phyloP scores from a whole-genome alignment of 306 rosid genomes.

The Medicago truncatula region DNA sequence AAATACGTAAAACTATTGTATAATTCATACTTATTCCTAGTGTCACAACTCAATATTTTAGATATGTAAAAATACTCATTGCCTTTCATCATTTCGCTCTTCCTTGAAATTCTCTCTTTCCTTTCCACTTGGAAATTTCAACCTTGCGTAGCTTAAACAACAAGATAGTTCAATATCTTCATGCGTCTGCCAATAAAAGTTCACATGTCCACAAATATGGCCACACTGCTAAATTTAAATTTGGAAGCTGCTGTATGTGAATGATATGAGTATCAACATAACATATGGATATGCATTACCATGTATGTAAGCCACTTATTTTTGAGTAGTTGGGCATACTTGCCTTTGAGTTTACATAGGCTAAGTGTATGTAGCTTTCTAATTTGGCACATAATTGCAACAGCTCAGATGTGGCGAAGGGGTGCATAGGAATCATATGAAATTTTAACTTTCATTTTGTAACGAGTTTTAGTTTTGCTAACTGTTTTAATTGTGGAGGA shows the following conservation, averaged over 20 bases:
- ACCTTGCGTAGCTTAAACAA: neutral
- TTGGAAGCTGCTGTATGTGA: neutral
- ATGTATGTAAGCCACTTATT: neutral
- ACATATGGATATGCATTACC: neutral
- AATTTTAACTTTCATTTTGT: too few relatives aligned
- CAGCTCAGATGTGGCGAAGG: neutral
- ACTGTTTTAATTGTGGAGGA: neutral
- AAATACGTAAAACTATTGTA: neutral
- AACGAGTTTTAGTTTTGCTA: neutral
- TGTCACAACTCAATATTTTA: neutral
- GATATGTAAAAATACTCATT: neutral
- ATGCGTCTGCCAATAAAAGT: neutral
- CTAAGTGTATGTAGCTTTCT: neutral
- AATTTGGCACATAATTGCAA: neutral
- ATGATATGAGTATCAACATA: neutral
- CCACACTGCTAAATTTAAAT: neutral
- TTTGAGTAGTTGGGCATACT: neutral
- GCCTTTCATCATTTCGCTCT: neutral
- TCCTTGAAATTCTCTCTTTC: neutral
- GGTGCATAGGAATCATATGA: neutral
- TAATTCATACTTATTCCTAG: neutral
- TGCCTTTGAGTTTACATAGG: neutral
- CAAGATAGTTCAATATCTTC: neutral
- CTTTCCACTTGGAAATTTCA: neutral
- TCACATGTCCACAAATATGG: neutral